Evolutionary conservation across 2,329 filamentous ascomycete genomes (phyloP), one percentile per base, ranked within the genome.

Genomic region (Blastomyces parvus): DNA sequence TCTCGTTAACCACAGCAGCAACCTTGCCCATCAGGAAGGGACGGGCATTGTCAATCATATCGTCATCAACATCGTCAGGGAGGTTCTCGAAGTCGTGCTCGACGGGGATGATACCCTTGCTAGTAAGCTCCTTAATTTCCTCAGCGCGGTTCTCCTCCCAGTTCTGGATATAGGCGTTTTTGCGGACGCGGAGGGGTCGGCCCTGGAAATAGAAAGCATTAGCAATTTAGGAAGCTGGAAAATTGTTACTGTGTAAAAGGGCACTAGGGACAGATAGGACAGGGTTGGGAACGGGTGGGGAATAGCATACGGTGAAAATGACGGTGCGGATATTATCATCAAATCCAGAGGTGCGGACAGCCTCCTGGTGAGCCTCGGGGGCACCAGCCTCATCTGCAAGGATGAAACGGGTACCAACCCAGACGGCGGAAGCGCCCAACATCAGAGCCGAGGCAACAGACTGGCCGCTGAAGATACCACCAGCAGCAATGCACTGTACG

Each of bases 11-110:
- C 40, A 97, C 90, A 36, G 94, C 93, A 46, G 94, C 89, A 65
- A 90, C 93, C 84, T 97, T 95, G 76, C 94, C 94, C 94, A 99
- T 99, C 70, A 97, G 79, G 82, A 86, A 96, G 17, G 92, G 92
- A 64, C 91, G 84, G 72, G 91, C 92, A 74, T 94, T 91, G 76
- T 97, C 94, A 80, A 99, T 86, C 42, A 88, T 85, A 50, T 97
- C 91, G 65, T 97, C 92, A 64, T 90, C 84, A 65, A 89, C 84
- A 58, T 88, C 85, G 67, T 82, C 81, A 27, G 83, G 82, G 72
- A 96, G 78, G 78, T 88, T 89, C 81, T 99, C 94, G 42, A 99
- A 85, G 74, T 99, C 94, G 71, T 90, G 84, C 82, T 97, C 94
- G 67, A 96, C 95, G 57, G 94, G 94, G 70, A 99, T 90, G 74